Base-by-base conservation (phyloP, 1,284 basidiomycete genomes). In the Mycena citricolor region DNA sequence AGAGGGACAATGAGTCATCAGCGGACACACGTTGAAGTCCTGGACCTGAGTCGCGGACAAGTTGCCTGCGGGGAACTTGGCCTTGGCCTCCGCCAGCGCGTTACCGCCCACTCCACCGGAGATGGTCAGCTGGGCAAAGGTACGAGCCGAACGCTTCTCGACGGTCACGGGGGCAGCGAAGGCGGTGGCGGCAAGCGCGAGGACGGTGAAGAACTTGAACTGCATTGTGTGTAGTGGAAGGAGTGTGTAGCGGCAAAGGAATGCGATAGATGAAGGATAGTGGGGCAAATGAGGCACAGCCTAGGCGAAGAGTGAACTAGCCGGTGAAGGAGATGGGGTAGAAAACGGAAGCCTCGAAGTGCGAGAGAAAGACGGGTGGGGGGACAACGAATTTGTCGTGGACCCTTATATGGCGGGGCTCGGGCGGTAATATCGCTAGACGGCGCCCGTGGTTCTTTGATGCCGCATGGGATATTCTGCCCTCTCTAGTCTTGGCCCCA, bases 251-350 rank as follows among this genome's bases (percentile, higher is more conserved):
- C 6, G 8, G 6, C 6, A 22, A 35, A n/a, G 33, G n/a, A n/a
- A n/a, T n/a, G 17, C 20, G 39, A 23, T 8, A 37, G 22, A 44
- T 31, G 28, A 30, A 16, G 11, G 39, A 21, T 31, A 19, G 36
- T 40, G 37, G 39, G 40, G 44, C 33, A 45, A 40, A 23, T 33
- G 32, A 46, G 44, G 44, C 44, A 46, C 44, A 41, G 44, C 44
- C 44, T 41, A 41, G 44, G 44, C n/a, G n/a, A n/a, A n/a, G n/a
- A n/a, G n/a, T n/a, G n/a, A n/a, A n/a, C n/a, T n/a, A n/a, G n/a
- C n/a, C n/a, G n/a, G n/a, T n/a, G 33, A 46, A 41, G 32, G 44
- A 46, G 41, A 40, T 32, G 35, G 44, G 39, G 32, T 21, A 30
- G 32, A 31, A 16, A 35, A 29, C 1, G 21, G 37, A 30, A 35